Percentiles rank a stretch among this genome's conserved stretches.
Evolutionary conservation across 108 stramenopile genomes (phyloP).

Genomic region (Cyclotella kingstonii): DNA sequence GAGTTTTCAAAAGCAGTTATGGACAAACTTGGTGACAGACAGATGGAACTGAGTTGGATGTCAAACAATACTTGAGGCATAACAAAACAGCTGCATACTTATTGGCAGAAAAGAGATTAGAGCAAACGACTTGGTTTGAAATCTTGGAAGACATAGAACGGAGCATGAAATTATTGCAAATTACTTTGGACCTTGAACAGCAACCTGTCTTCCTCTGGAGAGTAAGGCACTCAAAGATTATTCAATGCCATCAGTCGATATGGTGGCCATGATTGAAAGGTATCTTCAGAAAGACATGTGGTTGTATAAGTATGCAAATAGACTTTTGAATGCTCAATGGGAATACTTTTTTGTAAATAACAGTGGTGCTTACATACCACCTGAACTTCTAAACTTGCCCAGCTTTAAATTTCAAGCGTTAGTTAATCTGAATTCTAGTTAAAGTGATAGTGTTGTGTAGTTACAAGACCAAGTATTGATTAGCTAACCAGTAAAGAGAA

Average conservation of each 20-base stretch:
- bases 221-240: neutral
- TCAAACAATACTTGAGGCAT: slow-evolving; percentile 11
- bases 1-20: slow-evolving; percentile 4
- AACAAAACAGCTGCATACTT: slow-evolving; percentile 23
- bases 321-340: slow-evolving; percentile 37
- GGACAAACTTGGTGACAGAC: slow-evolving; percentile 17
- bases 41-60: slow-evolving; percentile 1
- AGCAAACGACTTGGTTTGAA: slow-evolving; percentile 34
- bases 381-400: no score
- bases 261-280: slow-evolving; percentile 7
- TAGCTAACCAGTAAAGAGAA: no score
- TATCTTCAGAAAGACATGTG: slow-evolving; percentile 35
- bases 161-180: slow-evolving; percentile 26
- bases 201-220: slow-evolving; percentile 11
- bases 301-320: slow-evolving; percentile 34
- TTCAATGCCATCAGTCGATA: neutral
- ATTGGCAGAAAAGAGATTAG: slow-evolving; percentile 18
- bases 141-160: slow-evolving; percentile 32
- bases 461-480: no score
- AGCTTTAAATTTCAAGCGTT: no score
- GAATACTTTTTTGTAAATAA: slow-evolving; percentile 7
- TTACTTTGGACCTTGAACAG: slow-evolving; percentile 7
- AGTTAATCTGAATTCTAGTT: no score
- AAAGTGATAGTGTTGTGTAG: no score
- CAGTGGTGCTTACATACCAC: slow-evolving; percentile 7